Evolutionary conservation across 164 flowering plant species (phyloP), one percentile per base, ranked within the genome.

Genomic region (Houttuynia cordata): DNA sequence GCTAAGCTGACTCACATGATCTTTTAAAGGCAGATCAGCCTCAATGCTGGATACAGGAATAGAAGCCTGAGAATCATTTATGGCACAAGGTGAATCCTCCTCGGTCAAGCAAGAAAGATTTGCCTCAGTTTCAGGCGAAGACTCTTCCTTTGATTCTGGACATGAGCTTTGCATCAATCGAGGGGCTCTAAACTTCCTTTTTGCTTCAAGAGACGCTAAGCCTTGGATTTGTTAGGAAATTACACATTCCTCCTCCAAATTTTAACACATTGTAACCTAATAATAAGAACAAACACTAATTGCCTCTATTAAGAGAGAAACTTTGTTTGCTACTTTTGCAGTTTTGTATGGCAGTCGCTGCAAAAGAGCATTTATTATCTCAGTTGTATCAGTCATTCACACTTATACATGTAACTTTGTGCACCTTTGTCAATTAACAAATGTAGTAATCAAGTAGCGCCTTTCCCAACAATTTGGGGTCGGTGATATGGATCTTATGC

Each of bases 171-270:
- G 70, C 37, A 81, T 71, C 25, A 51, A 59, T 25, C 89, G 76
- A 55, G 98, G 96, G 30, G 81, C 89, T 73, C 63, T 81, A 68
- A 87, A 87, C 37, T 80, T 80, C 75, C 80, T 80, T 71, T 87
- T 92, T 62, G 96, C 93, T 68, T 87, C 93, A 68, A 81, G 75
- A 62, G 98, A 89, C 62, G 95, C 89, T 76, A 82, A 74, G 64
- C 98, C 98, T 91, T 75, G 53, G 13, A 24, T 9, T 10, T 22
- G 80, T 80, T 69, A 74, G 62, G 66, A 58, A 30, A 56, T 2
- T 10, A 45, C 12, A 7, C 15, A 12, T 45, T 12, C 12, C 49
- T 45, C 49, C 8, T 45, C 14, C 49, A 45, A 45, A 45, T 17
- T 45, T 45, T 45, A 45, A 12, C 49, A 45, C 49, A 10, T 12